phyloP scores from a whole-genome alignment of 805 yeast genomes.

The Clavispora santaluciae region DNA sequence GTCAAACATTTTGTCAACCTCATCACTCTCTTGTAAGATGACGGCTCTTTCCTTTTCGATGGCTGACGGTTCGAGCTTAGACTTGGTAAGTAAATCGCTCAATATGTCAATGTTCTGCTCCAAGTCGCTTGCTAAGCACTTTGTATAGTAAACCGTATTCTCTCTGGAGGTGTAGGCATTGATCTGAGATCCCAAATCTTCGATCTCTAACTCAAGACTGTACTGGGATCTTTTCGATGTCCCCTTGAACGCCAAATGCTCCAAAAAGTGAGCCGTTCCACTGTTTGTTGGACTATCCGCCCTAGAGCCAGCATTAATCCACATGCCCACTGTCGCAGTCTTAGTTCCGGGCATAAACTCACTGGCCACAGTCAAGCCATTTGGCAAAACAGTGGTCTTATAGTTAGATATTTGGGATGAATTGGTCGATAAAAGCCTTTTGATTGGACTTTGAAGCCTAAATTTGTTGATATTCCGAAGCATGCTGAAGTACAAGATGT shows the following conservation, averaged over 20 bases:
- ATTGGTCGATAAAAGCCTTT: background rate
- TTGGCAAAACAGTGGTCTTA: conserved; percentile 69
- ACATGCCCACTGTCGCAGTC: conserved; percentile 96
- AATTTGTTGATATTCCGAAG: background rate
- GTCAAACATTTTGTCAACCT: conserved; percentile 96
- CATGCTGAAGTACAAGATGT: background rate
- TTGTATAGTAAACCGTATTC: conserved; percentile 94
- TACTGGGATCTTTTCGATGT: conserved; percentile 76
- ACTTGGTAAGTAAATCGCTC: conserved; percentile 82
- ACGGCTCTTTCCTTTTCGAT: conserved; percentile 96
- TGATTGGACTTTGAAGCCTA: background rate
- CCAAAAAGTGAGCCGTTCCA: conserved; percentile 97
- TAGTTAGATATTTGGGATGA: conserved; percentile 21
- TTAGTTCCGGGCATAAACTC: conserved; percentile 81
- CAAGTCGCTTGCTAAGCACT: conserved; percentile 74
- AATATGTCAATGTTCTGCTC: conserved; percentile 83
- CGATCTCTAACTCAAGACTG: conserved; percentile 86
- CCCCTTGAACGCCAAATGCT: conserved; percentile 96
- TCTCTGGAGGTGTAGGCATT: conserved; percentile 99
- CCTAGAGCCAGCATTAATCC: conserved; percentile 98
- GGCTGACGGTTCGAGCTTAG: conserved; percentile 75
- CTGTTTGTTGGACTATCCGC: conserved; percentile 83
- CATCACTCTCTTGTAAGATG: conserved; percentile 93
- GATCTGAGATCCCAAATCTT: conserved; percentile 92
- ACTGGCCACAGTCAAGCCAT: conserved; percentile 92